Evolutionary conservation across 2,329 filamentous ascomycete species (phyloP).

Genomic region (Akanthomyces lecanii): DNA sequence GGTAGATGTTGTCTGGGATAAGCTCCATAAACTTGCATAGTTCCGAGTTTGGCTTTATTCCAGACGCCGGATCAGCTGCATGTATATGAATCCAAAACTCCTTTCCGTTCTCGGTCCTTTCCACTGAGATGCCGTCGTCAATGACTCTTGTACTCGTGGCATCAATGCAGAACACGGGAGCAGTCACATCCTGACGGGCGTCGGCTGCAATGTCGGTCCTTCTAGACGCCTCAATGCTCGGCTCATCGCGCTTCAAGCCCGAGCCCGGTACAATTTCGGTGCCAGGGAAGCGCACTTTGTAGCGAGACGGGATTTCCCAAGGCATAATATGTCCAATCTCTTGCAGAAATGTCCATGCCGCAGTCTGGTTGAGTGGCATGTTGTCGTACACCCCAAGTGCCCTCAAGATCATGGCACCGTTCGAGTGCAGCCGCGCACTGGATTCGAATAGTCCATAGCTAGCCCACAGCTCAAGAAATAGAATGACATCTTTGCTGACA

Average conservation of each 20-base stretch:
- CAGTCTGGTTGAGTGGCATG: conserved; percentile 38
- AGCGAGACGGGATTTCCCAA: conserved; percentile 65
- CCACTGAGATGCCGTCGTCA: conserved; percentile 74
- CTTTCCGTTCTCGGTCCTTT: conserved; percentile 46
- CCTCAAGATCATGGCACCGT: conserved; percentile 62
- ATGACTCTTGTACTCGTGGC: conserved; percentile 62
- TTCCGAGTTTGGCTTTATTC: conserved; percentile 55
- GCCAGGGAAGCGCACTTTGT: conserved; percentile 52
- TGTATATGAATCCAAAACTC: conserved; percentile 76
- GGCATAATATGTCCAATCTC: conserved; percentile 69
- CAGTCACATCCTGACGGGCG: conserved; percentile 49
- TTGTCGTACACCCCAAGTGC: conserved; percentile 56
- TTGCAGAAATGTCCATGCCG: conserved; percentile 63
- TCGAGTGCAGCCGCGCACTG: conserved; percentile 51
- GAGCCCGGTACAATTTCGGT: conserved; percentile 40
- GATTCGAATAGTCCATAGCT: conserved; percentile 50
- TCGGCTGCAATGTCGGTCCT: conserved; percentile 42
- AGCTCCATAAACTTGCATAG: conserved; percentile 59
- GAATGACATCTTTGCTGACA: conserved; percentile 48
- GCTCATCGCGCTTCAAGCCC: conserved; percentile 35
- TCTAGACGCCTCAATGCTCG: conserved; percentile 32
- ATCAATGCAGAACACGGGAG: conserved; percentile 71
- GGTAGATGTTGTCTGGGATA: conserved; percentile 56
- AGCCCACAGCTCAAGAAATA: conserved; percentile 67
- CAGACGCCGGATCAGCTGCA: conserved; percentile 72